These are phyloP conservation scores for Tubosaeta sp. DNA, from an alignment of 768 basidiomycete genomes.

Conservation along the genomic window DNA sequence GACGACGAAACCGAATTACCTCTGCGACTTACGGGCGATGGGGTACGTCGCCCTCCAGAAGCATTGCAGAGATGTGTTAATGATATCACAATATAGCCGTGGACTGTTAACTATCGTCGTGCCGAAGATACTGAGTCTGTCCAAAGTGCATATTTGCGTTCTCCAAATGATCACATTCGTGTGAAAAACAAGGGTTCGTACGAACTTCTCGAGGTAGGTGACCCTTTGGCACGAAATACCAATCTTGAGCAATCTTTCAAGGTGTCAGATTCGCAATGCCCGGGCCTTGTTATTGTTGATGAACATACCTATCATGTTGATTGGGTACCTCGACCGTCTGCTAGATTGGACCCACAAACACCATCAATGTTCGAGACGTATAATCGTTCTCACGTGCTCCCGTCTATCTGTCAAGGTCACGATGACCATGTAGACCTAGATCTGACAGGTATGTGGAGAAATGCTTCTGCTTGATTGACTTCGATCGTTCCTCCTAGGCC, in stretches of 20 bases:
- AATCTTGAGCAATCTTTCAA: constrained; percentile 26
- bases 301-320: constrained; percentile 67
- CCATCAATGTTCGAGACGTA: constrained; percentile 52
- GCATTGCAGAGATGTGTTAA: constrained; percentile 1
- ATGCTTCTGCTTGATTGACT: not conserved
- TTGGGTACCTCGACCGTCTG: constrained; percentile 77
- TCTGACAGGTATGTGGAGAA: constrained; percentile 52
- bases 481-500: constrained; percentile 43
- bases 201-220: constrained; percentile 61
- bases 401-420: constrained; percentile 77
- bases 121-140: constrained; percentile 40
- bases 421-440: constrained; percentile 82
- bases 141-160: constrained; percentile 41
- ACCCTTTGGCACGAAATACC: not conserved
- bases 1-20: constrained; percentile 71
- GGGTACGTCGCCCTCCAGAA: constrained; percentile 46
- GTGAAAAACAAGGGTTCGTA: constrained; percentile 78
- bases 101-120: constrained; percentile 74
- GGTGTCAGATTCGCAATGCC: constrained; percentile 84
- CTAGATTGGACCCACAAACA: constrained; percentile 58
- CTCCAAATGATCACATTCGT: constrained; percentile 67
- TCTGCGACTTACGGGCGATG: constrained; percentile 85
- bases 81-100: constrained; percentile 55
- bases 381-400: constrained; percentile 73
- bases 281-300: constrained; percentile 59